Conservation (phyloP, 2,329 filamentous ascomycete species). For the Penicillium sp. region DNA sequence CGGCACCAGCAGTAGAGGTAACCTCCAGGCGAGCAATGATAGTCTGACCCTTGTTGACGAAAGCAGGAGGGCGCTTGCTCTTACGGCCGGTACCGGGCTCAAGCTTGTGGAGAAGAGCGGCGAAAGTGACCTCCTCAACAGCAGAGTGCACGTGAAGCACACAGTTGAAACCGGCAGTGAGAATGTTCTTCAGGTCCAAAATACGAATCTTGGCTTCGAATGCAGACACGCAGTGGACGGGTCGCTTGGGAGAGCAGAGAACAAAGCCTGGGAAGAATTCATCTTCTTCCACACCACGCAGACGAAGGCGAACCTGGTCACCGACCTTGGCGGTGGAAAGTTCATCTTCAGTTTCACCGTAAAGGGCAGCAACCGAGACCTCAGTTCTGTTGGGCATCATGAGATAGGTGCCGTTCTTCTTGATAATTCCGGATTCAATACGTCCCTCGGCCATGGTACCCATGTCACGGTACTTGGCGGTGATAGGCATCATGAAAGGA, state of each 20-base stretch:
- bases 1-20: constrained; percentile 77
- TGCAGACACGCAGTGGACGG: constrained; percentile 82
- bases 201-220: constrained; percentile 98
- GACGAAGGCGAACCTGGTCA: constrained; percentile 88
- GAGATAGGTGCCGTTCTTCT: constrained; percentile 80
- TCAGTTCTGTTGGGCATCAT: constrained; percentile 95
- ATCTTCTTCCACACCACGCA: constrained; percentile 96
- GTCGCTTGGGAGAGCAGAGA: constrained; percentile 88
- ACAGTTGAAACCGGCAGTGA: constrained; percentile 95
- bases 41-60: constrained; percentile 75
- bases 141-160: constrained; percentile 96
- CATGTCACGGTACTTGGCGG: constrained; percentile 95
- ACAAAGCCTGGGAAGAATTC: constrained; percentile 95
- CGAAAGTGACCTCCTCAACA: constrained; percentile 95
- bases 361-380: constrained; percentile 79
- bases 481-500: constrained; percentile 98
- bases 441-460: constrained; percentile 98
- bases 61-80: constrained; percentile 89
- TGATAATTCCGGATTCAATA: constrained; percentile 90
- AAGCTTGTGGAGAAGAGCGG: constrained; percentile 82
- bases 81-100: constrained; percentile 92
- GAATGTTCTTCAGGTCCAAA: constrained; percentile 88
- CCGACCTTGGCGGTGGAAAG: constrained; percentile 78
- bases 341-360: constrained; percentile 96
- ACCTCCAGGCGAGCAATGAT: constrained; percentile 93